Evolutionary conservation across 2,329 filamentous ascomycete species (phyloP).

Genomic region (Hypoxylon sp.): DNA sequence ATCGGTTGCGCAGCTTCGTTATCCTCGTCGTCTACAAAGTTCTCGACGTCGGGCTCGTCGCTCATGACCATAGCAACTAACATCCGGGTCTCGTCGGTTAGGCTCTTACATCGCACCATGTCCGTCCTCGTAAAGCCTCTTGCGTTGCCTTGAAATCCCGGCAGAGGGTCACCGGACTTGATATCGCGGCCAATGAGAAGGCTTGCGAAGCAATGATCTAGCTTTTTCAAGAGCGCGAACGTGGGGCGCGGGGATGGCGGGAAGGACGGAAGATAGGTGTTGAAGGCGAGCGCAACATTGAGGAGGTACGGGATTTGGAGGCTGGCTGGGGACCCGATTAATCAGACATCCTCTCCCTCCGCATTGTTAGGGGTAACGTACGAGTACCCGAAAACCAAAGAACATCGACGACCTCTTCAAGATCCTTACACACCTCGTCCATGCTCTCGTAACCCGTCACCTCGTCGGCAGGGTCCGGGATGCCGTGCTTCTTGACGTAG

Average conservation of each 20-base stretch:
- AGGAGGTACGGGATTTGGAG: slow-evolving; percentile 89
- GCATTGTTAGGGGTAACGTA: slow-evolving; percentile 62
- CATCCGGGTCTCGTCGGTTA: slow-evolving; percentile 82
- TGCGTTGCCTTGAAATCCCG: slow-evolving; percentile 76
- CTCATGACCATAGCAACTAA: slow-evolving; percentile 78
- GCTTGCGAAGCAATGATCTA: slow-evolving; percentile 87
- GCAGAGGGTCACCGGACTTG: slow-evolving; percentile 74
- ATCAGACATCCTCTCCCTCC: not conserved
- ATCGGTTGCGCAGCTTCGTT: slow-evolving; percentile 16
- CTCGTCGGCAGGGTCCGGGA: slow-evolving; percentile 62
- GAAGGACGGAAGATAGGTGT: slow-evolving; percentile 80
- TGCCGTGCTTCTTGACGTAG: slow-evolving; percentile 72
- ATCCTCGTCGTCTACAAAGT: slow-evolving; percentile 59
- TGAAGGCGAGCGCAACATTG: slow-evolving; percentile 79
- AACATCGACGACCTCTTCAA: slow-evolving; percentile 82
- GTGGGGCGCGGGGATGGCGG: slow-evolving; percentile 76
- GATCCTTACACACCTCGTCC: slow-evolving; percentile 78
- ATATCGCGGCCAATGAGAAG: slow-evolving; percentile 78
- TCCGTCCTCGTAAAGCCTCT: slow-evolving; percentile 83
- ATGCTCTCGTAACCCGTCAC: slow-evolving; percentile 72
- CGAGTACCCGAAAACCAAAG: slow-evolving; percentile 91
- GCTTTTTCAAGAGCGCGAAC: slow-evolving; percentile 79
- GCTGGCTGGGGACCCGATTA: slow-evolving; percentile 66
- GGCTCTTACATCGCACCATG: slow-evolving; percentile 87
- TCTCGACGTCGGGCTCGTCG: slow-evolving; percentile 63